Evolutionary conservation across 2,329 filamentous ascomycete species (phyloP), one percentile per base, ranked within the genome.

Genomic region (Diplodia seriata): DNA sequence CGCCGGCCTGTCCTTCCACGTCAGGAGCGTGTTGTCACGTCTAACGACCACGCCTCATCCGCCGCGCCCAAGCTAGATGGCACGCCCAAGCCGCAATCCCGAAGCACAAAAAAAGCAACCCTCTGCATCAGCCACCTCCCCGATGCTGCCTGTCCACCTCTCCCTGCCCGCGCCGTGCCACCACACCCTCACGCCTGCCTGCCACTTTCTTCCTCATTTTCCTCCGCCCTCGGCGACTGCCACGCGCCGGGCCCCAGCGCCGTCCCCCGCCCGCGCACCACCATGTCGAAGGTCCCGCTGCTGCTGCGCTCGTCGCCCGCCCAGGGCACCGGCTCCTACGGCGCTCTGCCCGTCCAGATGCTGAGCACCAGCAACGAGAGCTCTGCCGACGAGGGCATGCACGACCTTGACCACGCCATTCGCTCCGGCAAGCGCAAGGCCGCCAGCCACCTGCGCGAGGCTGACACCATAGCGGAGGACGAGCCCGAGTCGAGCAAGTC

Each of bases 271-370:
- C 14, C 57, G 57, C 40, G 38, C 57, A 12, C n/a, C 66, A 43
- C 61, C 53, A 85, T 84, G 82, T 84, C 83, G 69, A 81, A 80
- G 75, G 80, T 84, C 70, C 86, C 86, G 68, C 83, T 89, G 68
- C 79, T 90, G 66, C 78, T 87, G 75, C 85, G 86, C 69, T 86
- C 86, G 61, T 86, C 86, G 71, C 86, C 87, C 53, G 85, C 85
- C 40, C 83, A 86, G 75, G 87, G 86, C 68, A 87, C 85, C 43
- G 85, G 85, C 26, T 88, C 86, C 18, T 89, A 89, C 75, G 87
- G 87, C 66, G 86, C 85, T 4, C 81, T 86, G 26, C 86, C 85
- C 5, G 73, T 85, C 51, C 76, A 81, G 47, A 80, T 75, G 31
- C 66, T 79, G 69, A 79, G 77, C 68, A 76, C 76, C 64, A 76